Evolutionary conservation across 129 eudicot species (phyloP).

Genomic region (Tanacetum coccineum): DNA sequence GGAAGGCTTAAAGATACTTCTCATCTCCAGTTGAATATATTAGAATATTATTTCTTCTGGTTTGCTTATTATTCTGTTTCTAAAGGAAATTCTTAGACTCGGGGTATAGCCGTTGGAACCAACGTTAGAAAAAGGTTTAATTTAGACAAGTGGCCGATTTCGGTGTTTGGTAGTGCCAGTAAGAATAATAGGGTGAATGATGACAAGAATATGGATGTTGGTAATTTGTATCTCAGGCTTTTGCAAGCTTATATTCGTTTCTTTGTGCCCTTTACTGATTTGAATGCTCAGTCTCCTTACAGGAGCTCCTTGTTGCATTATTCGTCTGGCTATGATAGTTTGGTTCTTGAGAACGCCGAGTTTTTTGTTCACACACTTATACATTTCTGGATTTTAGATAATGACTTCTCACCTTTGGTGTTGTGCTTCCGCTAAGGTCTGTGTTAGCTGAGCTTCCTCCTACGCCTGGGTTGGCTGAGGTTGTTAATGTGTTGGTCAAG

Average conservation of each 20-base stretch:
- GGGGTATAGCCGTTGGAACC: no score
- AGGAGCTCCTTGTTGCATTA: conserved; percentile 83
- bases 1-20: conserved; percentile 56
- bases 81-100: no score
- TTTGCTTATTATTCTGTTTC: no score
- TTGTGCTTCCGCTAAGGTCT: conserved; percentile 54
- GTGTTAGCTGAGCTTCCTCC: conserved; percentile 76
- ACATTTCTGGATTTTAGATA: conserved; percentile 84
- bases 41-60: no score
- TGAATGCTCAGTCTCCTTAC: conserved; percentile 60
- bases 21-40: no score
- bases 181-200: conserved; percentile 43
- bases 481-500: conserved; percentile 64
- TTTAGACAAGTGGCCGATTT: conserved; percentile 87
- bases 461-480: conserved; percentile 72
- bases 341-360: conserved; percentile 49
- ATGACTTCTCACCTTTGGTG: conserved; percentile 88
- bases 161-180: no score
- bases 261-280: conserved; percentile 64
- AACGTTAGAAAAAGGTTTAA: no score
- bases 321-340: conserved; percentile 45
- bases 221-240: conserved; percentile 49
- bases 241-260: conserved; percentile 62
- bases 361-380: conserved; percentile 59
- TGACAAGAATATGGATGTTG: conserved; percentile 46